Base-by-base conservation (phyloP, 73 alveolate genomes). In the Loxodes magnus region DNA sequence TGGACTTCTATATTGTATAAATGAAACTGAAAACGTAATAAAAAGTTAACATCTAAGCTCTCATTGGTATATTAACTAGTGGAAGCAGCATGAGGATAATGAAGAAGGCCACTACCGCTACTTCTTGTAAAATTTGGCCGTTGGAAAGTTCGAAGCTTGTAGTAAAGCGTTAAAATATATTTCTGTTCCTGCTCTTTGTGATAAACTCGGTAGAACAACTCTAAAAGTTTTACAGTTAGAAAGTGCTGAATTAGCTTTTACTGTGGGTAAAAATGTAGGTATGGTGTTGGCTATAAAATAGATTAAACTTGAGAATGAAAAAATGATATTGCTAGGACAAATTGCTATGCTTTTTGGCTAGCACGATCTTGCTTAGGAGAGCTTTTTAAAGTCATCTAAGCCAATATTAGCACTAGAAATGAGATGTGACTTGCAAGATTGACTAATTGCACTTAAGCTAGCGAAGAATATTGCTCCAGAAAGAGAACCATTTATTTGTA, bases 21-120 rank as follows among this genome's bases (percentile, higher is more conserved):
- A 63, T 4, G 61, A 61, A 62, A 10, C 68, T 36, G 67, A 74
- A 25, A 87, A 90, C 29, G 88, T 83, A 35, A 74, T 89, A 14
- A 78, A 79, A 54, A 92, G 94, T 14, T 35, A 80, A 42, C 66
- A 65, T 48, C 56, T 92, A 37, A 41, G 81, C 19, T 70, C 95
- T 19, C 98, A 92, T 56, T 67, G 88, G 27, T 88, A 87, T 77
- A 50, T 80, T 26, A 70, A 44, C 19, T 56, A 78, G 33, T 92
- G 96, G 91, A 84, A 90, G 66, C 93, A 85, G 17, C 63, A 58
- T 20, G 75, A 79, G 20, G 99, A 92, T 52, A 67, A 93, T 14
- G 89, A 87, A 41, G 97, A 92, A 55, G 97, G 97, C 0, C 99
- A 92, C 72, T 73, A 81, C 38, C 88, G 92, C 64, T 92, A 80